These are phyloP conservation scores for Boletus pseudo-olivaceus DNA, from an alignment of 768 basidiomycete species.

Conservation along the genomic window DNA sequence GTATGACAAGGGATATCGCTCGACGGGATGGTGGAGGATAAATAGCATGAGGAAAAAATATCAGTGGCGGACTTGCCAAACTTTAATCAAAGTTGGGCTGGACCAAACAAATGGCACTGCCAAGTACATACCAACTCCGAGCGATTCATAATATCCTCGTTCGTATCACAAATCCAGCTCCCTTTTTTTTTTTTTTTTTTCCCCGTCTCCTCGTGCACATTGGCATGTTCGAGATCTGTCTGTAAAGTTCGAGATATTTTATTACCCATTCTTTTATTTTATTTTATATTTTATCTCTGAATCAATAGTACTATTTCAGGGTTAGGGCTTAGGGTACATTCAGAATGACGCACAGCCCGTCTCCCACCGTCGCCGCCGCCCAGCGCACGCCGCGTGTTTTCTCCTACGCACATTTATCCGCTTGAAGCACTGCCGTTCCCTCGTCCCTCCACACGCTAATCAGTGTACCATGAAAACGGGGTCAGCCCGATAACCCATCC, in stretches of 20 bases:
- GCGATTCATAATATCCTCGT: conserved; percentile 2
- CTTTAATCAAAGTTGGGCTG: conserved; percentile 26
- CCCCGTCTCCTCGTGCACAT: conserved; percentile 7
- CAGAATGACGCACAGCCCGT: conserved; percentile 10
- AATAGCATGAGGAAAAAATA: conserved; percentile 41
- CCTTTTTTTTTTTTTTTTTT: neutral
- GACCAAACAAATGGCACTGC: conserved; percentile 33
- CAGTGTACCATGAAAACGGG: neutral
- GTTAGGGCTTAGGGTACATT: conserved; percentile 30
- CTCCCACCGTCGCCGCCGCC: conserved; percentile 12
- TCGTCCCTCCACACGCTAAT: neutral
- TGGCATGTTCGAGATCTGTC: conserved; percentile 14
- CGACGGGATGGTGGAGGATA: conserved; percentile 44
- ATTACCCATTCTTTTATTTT: neutral
- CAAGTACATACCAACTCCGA: conserved; percentile 13
- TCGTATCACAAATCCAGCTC: conserved; percentile 9
- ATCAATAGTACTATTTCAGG: conserved; percentile 15
- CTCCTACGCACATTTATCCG: neutral
- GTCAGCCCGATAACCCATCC: neutral
- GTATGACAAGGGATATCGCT: conserved; percentile 44
- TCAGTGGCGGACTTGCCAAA: conserved; percentile 25
- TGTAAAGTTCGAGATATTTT: neutral
- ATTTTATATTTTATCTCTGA: neutral
- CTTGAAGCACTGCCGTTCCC: neutral
- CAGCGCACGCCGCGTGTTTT: conserved; percentile 23